Conservation (phyloP, 257 asterid species). For the Jacaranda mimosifolia region DNA sequence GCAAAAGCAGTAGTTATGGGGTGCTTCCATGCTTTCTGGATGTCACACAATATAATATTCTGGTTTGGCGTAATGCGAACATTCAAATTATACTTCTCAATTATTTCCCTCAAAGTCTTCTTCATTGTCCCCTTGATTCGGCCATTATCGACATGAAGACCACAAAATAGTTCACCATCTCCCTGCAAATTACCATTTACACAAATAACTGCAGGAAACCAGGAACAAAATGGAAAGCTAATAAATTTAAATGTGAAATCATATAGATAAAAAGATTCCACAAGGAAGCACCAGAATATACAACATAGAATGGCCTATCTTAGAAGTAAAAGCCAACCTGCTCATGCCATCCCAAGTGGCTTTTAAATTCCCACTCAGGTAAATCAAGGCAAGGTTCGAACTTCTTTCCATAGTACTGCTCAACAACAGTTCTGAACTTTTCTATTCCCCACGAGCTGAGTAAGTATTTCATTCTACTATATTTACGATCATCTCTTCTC, state of each 20-base stretch:
- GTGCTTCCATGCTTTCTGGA: constrained; percentile 84
- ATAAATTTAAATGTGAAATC: not conserved
- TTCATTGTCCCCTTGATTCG: constrained; percentile 85
- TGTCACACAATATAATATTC: constrained; percentile 81
- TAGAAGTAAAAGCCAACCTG: constrained; percentile 60
- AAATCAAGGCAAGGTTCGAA: constrained; percentile 79
- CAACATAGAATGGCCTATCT: not conserved
- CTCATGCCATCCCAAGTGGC: constrained; percentile 99
- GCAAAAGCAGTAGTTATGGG: constrained; percentile 88
- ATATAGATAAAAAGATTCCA: not conserved
- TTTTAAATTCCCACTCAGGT: constrained; percentile 96
- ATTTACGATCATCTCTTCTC: constrained; percentile 97
- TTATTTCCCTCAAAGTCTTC: constrained; percentile 78
- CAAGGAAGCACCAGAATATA: not conserved
- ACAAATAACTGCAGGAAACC: constrained; percentile 13
- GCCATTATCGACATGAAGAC: constrained; percentile 95
- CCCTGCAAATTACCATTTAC: constrained; percentile 60
- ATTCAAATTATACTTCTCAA: constrained; percentile 87
- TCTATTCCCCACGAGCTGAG: constrained; percentile 97
- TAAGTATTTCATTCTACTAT: constrained; percentile 95
- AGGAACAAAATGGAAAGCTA: constrained; percentile 12
- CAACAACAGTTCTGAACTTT: constrained; percentile 84
- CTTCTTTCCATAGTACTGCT: constrained; percentile 87
- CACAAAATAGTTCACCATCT: constrained; percentile 88
- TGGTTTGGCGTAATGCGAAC: constrained; percentile 95